Base-by-base conservation (phyloP, 2,329 filamentous ascomycete species). In the Fusarium verrucosum region DNA sequence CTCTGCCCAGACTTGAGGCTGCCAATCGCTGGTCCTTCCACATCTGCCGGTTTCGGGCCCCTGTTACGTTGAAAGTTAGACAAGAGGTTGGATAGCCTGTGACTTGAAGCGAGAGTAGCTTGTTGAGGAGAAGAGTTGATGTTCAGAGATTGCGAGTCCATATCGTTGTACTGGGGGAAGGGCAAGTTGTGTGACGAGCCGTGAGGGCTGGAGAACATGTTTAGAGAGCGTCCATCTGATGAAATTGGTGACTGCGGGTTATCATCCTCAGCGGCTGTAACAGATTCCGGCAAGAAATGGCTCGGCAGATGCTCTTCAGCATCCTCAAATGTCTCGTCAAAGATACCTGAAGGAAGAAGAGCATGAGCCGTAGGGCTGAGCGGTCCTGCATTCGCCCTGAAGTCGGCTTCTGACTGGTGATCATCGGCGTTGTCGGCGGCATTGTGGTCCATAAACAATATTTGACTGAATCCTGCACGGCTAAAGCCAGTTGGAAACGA, bases 361-460 rank as follows among this genome's bases (percentile, higher is more conserved):
- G 89, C 85, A 25, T 90, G 88, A 3, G 91, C 92, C 5, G 90
- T 90, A 3, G 92, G 92, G 69, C 90, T 94, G 74, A 94, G 85
- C 1, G 90, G 90, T 3, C 89, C 91, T 25, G 86, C 87, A 17
- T 82, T 84, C 4, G 82, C 82, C 56, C 86, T 85, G 6, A 89
- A 77, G 17, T 90, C 88, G 3, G 86, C 83, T 28, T 91, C 89
- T 7, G 85, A 86, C 51, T 88, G 81, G 10, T 74, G 70, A 62
- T 81, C 68, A 61, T 79, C 68, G 10, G 63, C 58, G 20, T 72
- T 69, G 36, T 82, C 80, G 5, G 77, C 70, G 2, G 80, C 77
- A 37, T 81, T 75, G 43, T 61, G 58, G 11, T 83, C 81, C 74
- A 85, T 80, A 45, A 83, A 88, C 9, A 85, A 82, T 2, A 81